Evolutionary conservation across 2,329 filamentous ascomycete genomes (phyloP).

Genomic region (Colletotrichum sp.): DNA sequence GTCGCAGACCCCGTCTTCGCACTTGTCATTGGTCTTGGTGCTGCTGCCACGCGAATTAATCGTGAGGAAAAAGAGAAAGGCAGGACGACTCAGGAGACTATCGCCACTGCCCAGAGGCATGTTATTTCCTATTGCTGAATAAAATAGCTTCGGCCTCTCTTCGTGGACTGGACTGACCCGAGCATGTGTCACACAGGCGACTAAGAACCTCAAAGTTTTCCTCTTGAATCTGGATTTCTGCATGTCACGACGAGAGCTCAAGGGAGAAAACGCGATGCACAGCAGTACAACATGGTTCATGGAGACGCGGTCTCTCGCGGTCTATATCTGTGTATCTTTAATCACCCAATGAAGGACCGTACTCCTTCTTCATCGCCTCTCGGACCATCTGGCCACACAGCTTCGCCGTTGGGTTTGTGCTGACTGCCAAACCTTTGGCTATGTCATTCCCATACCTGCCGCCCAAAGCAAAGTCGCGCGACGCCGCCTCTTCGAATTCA

Average conservation of each 20-base stretch:
- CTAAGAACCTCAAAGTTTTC: conserved; percentile 20
- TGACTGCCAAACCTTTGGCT: conserved; percentile 67
- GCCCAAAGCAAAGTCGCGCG: conserved; percentile 67
- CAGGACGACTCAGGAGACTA: conserved; percentile 53
- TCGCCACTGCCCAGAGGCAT: conserved; percentile 51
- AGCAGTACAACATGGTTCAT: neutral
- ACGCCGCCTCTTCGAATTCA: conserved; percentile 67
- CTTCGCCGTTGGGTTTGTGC: conserved; percentile 72
- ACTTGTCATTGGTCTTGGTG: conserved; percentile 59
- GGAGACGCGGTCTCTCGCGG: neutral
- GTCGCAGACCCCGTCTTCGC: conserved; percentile 65
- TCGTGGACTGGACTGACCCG: neutral
- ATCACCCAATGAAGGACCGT: conserved; percentile 54
- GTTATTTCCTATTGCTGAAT: neutral
- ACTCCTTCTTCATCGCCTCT: conserved; percentile 74
- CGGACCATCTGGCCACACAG: conserved; percentile 73
- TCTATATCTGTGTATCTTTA: neutral
- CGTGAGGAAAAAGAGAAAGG: conserved; percentile 66
- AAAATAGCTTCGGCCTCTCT: neutral
- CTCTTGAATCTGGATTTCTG: neutral
- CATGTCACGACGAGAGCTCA: neutral
- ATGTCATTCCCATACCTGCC: conserved; percentile 70
- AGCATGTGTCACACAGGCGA: conserved; percentile 22
- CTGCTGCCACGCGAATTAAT: conserved; percentile 62
- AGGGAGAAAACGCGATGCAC: neutral